Conservation (phyloP, 768 basidiomycete genomes). For the Mycena galericulata region DNA sequence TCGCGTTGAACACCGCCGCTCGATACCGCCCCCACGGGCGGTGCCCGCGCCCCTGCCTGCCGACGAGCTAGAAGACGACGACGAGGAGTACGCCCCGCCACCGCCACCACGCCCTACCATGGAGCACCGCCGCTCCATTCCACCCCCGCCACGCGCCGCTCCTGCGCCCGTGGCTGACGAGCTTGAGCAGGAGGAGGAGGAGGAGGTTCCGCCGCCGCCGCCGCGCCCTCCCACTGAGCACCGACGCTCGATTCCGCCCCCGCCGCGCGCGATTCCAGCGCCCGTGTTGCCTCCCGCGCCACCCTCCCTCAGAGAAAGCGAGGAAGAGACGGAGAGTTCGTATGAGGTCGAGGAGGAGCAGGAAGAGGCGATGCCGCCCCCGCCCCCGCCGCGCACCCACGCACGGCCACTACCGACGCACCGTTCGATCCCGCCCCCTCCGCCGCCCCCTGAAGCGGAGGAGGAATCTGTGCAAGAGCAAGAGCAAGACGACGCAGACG, state of each 20-base stretch:
- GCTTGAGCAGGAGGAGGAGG: slow-evolving; percentile 24
- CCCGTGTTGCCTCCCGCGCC: slow-evolving; percentile 22
- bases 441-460: slow-evolving; percentile 23
- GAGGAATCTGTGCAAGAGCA: slow-evolving; percentile 30
- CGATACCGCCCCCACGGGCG: slow-evolving; percentile 28
- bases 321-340: slow-evolving; percentile 24
- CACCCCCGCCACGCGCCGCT: slow-evolving; percentile 18
- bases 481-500: slow-evolving; percentile 37
- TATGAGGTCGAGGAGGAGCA: slow-evolving; percentile 36
- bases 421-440: slow-evolving; percentile 27
- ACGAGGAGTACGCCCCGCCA: slow-evolving; percentile 16
- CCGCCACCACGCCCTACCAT: not conserved
- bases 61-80: slow-evolving; percentile 13
- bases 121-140: slow-evolving; percentile 23
- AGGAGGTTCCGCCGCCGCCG: slow-evolving; percentile 21
- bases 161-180: slow-evolving; percentile 26
- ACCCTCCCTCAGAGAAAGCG: slow-evolving; percentile 16
- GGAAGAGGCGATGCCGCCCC: slow-evolving; percentile 23
- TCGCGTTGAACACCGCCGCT: slow-evolving; percentile 13
- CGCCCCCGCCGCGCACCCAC: slow-evolving; percentile 30
- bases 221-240: slow-evolving; percentile 9
- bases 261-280: slow-evolving; percentile 24
- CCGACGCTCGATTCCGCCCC: slow-evolving; percentile 31
- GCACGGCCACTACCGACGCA: slow-evolving; percentile 13
- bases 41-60: slow-evolving; percentile 21